phyloP scores from a whole-genome alignment of 169 alveolate species.

The Babesia ovis region DNA sequence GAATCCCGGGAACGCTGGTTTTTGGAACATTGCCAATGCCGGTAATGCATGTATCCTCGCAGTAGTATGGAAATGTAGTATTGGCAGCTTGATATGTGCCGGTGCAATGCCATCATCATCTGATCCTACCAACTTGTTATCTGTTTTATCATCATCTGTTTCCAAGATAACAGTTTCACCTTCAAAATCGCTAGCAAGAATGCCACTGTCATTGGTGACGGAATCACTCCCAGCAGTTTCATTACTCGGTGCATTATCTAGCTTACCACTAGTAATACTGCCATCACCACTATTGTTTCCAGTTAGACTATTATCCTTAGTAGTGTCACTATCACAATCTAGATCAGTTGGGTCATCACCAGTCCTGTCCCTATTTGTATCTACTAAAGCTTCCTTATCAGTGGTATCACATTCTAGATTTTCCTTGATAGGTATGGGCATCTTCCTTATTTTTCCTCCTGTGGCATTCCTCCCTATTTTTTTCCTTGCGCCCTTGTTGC shows the following conservation, averaged over 20 bases:
- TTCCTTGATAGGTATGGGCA: conserved; percentile 55
- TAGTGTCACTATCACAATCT: neutral
- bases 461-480: conserved; percentile 52
- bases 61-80: conserved; percentile 44
- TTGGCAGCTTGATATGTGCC: conserved; percentile 50
- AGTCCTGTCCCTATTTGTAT: neutral
- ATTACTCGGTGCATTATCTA: neutral
- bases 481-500: conserved; percentile 11
- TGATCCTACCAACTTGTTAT: neutral
- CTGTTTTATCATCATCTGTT: neutral
- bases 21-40: conserved; percentile 75
- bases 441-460: conserved; percentile 47
- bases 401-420: neutral
- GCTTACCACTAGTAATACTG: too few relatives aligned
- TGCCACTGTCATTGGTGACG: neutral
- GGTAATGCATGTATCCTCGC: conserved; percentile 59
- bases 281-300: neutral
- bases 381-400: neutral
- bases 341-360: neutral
- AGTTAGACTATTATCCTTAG: neutral
- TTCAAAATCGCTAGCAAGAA: neutral
- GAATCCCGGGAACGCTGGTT: conserved; percentile 84
- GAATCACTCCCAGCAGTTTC: neutral
- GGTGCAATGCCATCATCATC: conserved; percentile 21
- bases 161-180: neutral